A percentile compares a stretch with the other conserved stretches of the same genome.
Evolutionary conservation across 1,284 basidiomycete genomes (phyloP).

Genomic region (Ceratobasidium sp.): DNA sequence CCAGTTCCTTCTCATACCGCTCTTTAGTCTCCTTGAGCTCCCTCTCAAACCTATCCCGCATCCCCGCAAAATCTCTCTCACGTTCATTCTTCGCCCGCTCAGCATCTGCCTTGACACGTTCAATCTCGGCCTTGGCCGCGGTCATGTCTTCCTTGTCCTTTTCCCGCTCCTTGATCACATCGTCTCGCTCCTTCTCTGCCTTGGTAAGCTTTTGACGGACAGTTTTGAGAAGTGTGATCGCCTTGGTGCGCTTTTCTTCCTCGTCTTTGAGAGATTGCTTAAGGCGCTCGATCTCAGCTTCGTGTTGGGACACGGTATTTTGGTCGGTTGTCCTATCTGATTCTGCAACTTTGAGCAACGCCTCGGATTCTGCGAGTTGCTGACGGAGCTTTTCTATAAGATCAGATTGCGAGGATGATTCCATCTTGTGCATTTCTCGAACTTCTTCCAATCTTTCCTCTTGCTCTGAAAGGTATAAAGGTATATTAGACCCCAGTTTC

Average conservation of each 20-base stretch:
- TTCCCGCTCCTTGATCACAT: slow-evolving; percentile 64
- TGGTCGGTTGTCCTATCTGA: slow-evolving; percentile 59
- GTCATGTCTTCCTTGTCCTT: slow-evolving; percentile 65
- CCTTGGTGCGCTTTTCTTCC: slow-evolving; percentile 94
- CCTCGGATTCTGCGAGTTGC: slow-evolving; percentile 73
- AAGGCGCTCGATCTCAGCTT: slow-evolving; percentile 65
- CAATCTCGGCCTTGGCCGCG: slow-evolving; percentile 53
- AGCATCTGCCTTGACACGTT: slow-evolving; percentile 48
- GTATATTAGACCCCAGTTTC: background rate
- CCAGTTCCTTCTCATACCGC: slow-evolving; percentile 73
- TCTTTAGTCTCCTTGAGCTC: slow-evolving; percentile 69
- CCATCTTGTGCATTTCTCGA: slow-evolving; percentile 77
- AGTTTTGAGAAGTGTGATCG: slow-evolving; percentile 85
- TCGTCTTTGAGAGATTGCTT: slow-evolving; percentile 79
- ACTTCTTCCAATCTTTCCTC: slow-evolving; percentile 83
- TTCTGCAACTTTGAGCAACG: slow-evolving; percentile 56
- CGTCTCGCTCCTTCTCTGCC: slow-evolving; percentile 89
- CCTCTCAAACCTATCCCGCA: slow-evolving; percentile 76
- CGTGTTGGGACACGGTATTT: slow-evolving; percentile 62
- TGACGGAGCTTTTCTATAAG: slow-evolving; percentile 71
- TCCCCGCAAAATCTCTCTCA: slow-evolving; percentile 68
- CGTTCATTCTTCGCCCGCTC: slow-evolving; percentile 61
- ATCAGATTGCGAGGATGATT: slow-evolving; percentile 74
- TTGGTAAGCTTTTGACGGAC: slow-evolving; percentile 92
- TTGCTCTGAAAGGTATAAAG: slow-evolving; percentile 62